phyloP scores from a whole-genome alignment of 495 filamentous ascomycete genomes.

The Penicillium riverlandense region DNA sequence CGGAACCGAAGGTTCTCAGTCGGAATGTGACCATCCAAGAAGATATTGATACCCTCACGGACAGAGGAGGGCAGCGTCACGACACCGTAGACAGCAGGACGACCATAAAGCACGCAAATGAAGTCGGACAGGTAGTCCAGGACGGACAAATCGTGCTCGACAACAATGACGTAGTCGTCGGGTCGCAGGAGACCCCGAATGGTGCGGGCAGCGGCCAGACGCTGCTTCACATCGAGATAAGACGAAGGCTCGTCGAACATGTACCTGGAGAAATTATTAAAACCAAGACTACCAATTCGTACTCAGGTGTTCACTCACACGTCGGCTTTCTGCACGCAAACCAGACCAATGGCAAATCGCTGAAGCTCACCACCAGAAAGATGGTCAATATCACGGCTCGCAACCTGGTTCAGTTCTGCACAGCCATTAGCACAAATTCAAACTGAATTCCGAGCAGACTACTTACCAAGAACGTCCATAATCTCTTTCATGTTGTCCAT shows the following conservation, averaged over 20 bases:
- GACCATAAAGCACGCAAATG: conserved; percentile 93
- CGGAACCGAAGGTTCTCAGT: conserved; percentile 98
- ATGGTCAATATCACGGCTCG: conserved; percentile 76
- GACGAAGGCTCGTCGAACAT: conserved; percentile 99
- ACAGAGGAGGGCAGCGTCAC: conserved; percentile 95
- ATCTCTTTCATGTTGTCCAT: conserved; percentile 82
- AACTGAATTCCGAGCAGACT: neutral
- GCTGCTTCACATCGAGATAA: conserved; percentile 97
- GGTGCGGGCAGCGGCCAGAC: conserved; percentile 82
- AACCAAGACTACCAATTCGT: neutral
- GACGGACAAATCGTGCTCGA: conserved; percentile 97
- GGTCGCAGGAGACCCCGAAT: conserved; percentile 83
- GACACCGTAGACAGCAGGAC: conserved; percentile 93
- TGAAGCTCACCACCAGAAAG: conserved; percentile 97
- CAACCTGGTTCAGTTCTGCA: conserved; percentile 75
- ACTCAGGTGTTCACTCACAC: conserved; percentile 50
- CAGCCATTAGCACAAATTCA: conserved; percentile 14
- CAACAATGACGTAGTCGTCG: conserved; percentile 94
- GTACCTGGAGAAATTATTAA: conserved; percentile 48
- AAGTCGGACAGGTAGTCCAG: conserved; percentile 98
- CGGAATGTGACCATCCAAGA: conserved; percentile 94
- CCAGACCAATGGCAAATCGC: conserved; percentile 90
- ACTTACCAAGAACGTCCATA: conserved; percentile 67
- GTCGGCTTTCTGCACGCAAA: conserved; percentile 93
- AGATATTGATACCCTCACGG: conserved; percentile 99